Evolutionary conservation across 169 alveolate species (phyloP).

Genomic region (Cryptosporidium tyzzeri): DNA sequence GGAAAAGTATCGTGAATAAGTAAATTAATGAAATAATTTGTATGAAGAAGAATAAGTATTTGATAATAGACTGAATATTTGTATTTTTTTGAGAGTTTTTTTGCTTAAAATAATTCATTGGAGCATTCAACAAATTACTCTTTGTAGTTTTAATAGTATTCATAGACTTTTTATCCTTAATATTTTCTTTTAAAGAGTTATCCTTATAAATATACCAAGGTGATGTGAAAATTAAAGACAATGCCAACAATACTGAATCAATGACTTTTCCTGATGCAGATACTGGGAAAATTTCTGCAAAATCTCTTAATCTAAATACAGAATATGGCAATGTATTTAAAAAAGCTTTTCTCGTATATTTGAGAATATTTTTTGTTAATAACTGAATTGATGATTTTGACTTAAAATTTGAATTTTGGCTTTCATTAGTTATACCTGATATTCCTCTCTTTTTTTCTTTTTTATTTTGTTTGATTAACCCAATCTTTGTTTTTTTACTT

Average conservation of each 20-base stretch:
- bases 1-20: conserved; percentile 14
- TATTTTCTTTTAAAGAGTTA: neutral
- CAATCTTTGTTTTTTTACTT: neutral
- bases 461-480: neutral
- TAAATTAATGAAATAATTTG: conserved; percentile 25
- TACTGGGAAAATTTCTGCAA: conserved; percentile 41
- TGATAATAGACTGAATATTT: neutral
- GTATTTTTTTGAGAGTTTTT: neutral
- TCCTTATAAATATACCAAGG: conserved; percentile 69
- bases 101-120: conserved; percentile 5
- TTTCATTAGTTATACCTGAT: neutral
- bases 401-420: neutral
- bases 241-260: conserved; percentile 15
- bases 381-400: neutral
- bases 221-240: conserved; percentile 38
- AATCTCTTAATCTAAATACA: conserved; percentile 26
- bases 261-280: conserved; percentile 6
- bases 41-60: neutral
- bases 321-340: conserved; percentile 34
- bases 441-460: neutral
- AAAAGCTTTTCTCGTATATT: neutral
- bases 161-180: neutral
- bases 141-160: neutral
- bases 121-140: conserved; percentile 33
- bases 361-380: neutral